Base-by-base conservation (phyloP, 805 yeast species). In the Cyberlindnera amylophila region DNA sequence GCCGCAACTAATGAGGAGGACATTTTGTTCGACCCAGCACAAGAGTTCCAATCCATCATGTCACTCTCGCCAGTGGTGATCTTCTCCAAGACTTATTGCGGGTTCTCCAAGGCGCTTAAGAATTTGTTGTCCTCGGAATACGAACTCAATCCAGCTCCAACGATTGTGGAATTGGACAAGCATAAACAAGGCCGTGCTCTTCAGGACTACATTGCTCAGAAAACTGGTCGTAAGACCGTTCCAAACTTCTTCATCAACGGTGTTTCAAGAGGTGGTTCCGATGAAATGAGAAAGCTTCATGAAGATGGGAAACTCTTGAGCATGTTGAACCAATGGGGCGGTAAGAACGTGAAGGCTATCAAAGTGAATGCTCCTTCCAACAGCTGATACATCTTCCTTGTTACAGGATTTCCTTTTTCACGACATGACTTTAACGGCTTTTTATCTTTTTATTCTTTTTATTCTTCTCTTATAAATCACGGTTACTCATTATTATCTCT, bases 181-280 rank as follows among this genome's bases (percentile, higher is more conserved):
- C 95, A 88, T 61, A 70, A 74, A 38, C 74, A 87, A 59, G 97
- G 97, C 2, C 61, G 66, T 3, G 83, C 75, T 47, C 71, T 93
- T 46, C 97, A 90, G 64, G 75, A 69, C 14, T 82, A 83, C 62
- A 71, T 93, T 39, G 82, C 72, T 14, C 68, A 72, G 38, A 62
- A 73, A 43, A 79, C 96, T 4, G 95, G 93, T 6, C 79, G 96
- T 53, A 66, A 66, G 23, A 91, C 98, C 0, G 99, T 93, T 12
- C 99, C 99, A 19, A 93, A 93, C 59, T 75, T 93, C 16, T 70
- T 87, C 41, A 75, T 91, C 41, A 83, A 81, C 42, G 83, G 85
- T 8, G 61, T 74, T 19, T 81, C 91, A 36, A 74, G 85, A 51
- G 99, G 99, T 31, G 99, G 99, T 3, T 78, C 79, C 32, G 96